Evolutionary conservation across 78 protist species (phyloP).

Genomic region (Diacronema lutheri): DNA sequence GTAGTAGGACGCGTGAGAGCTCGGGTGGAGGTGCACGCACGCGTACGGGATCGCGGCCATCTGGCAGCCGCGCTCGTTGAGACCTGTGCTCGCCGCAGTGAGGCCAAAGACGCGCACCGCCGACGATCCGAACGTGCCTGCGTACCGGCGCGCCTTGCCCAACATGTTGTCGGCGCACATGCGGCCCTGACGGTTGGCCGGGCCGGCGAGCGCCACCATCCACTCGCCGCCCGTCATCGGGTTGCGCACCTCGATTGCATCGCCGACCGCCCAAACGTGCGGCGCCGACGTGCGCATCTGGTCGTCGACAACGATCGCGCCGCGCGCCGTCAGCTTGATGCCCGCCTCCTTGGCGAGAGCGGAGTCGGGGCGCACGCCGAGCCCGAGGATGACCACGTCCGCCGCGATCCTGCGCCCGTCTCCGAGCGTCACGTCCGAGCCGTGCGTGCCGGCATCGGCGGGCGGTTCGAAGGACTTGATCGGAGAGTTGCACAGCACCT

Average conservation of each 20-base stretch:
- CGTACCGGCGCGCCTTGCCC: slow-evolving; percentile 8
- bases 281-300: not conserved
- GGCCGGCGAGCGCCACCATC: slow-evolving; percentile 54
- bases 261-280: slow-evolving; percentile 33
- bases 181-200: slow-evolving; percentile 56
- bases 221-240: not conserved
- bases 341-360: slow-evolving; percentile 47
- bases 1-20: slow-evolving; percentile 34
- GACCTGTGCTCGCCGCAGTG: slow-evolving; percentile 30
- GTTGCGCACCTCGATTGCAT: not conserved
- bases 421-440: slow-evolving; percentile 16
- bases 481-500: not conserved
- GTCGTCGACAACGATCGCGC: slow-evolving; percentile 21
- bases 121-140: slow-evolving; percentile 35
- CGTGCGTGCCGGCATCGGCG: not conserved
- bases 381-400: slow-evolving; percentile 33
- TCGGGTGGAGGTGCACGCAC: not conserved
- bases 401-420: not conserved
- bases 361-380: slow-evolving; percentile 59
- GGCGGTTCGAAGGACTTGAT: not conserved
- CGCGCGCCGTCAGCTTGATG: slow-evolving; percentile 14
- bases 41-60: not conserved
- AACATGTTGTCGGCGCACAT: slow-evolving; percentile 38
- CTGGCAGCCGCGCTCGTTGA: not conserved
- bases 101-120: slow-evolving; percentile 21